phyloP scores from a whole-genome alignment of 805 yeast species.

The Kluyveromyces lactis region DNA sequence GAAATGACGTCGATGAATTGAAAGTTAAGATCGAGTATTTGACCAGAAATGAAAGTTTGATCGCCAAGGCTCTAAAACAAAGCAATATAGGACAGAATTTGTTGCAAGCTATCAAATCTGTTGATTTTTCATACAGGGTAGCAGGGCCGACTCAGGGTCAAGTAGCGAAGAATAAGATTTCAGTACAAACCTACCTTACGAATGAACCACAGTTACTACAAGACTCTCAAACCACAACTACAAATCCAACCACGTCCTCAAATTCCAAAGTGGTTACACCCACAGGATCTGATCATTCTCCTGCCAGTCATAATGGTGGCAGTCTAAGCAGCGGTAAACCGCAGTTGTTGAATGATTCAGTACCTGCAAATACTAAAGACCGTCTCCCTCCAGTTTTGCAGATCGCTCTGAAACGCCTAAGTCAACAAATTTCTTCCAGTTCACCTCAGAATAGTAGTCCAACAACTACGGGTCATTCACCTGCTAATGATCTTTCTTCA shows the following conservation, averaged over 20 bases:
- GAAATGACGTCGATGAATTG: conserved; percentile 78
- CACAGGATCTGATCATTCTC: conserved; percentile 7
- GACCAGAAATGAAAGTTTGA: conserved; percentile 55
- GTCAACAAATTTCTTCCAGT: conserved; percentile 9
- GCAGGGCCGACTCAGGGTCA: conserved; percentile 5
- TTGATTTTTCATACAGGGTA: conserved; percentile 6
- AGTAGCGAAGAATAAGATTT: conserved; percentile 12
- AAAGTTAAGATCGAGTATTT: conserved; percentile 62
- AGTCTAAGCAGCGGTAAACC: conserved; percentile 17
- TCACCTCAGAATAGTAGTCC: conserved; percentile 14
- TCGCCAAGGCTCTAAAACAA: conserved; percentile 50
- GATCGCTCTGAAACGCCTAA: conserved; percentile 31
- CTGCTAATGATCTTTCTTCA: conserved; percentile 5
- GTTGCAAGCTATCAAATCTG: conserved; percentile 10
- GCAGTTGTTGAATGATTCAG: conserved; percentile 35
- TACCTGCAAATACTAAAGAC: conserved; percentile 31
- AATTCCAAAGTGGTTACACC: conserved; percentile 25
- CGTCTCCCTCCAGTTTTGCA: conserved; percentile 37
- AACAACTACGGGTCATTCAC: conserved; percentile 8
- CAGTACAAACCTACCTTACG: conserved; percentile 37
- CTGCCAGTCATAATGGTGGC: conserved; percentile 1
- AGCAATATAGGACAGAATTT: conserved; percentile 19
- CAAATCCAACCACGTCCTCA: conserved; percentile 1
- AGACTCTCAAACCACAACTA: conserved; percentile 4
- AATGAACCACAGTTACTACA: conserved; percentile 36